phyloP scores from a whole-genome alignment of 1,139 yeast species.

The Barnettozyma hawaiiensis region DNA sequence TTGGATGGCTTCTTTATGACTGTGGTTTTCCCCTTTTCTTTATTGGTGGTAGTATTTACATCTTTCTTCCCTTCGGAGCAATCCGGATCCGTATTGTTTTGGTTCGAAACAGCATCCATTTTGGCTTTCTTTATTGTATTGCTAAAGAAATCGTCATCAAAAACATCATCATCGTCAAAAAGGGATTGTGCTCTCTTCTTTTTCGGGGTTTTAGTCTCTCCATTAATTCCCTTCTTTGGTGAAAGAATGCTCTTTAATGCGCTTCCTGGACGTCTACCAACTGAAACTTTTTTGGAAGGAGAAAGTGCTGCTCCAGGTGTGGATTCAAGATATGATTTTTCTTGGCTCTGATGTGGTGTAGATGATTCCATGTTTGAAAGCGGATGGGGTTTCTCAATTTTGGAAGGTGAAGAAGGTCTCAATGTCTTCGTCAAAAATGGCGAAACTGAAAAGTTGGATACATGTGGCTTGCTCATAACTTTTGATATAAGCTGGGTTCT shows the following conservation, averaged over 20 bases:
- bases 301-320: conserved; percentile 19
- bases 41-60: conserved; percentile 17
- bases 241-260: conserved; percentile 22
- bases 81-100: background rate
- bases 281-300: conserved; percentile 16
- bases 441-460: conserved; percentile 24
- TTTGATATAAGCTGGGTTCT: conserved; percentile 7
- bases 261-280: conserved; percentile 15
- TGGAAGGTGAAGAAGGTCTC: conserved; percentile 10
- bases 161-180: conserved; percentile 27
- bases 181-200: conserved; percentile 16
- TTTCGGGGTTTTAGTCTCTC: background rate
- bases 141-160: conserved; percentile 25
- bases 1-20: conserved; percentile 16
- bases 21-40: conserved; percentile 6
- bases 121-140: conserved; percentile 14
- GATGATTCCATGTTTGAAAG: conserved; percentile 7
- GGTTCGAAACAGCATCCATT: background rate
- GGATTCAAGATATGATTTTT: conserved; percentile 14
- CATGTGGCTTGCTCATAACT: conserved; percentile 14
- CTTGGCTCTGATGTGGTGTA: conserved; percentile 10
- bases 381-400: conserved; percentile 7
- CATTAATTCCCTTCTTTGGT: conserved; percentile 12
- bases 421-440: conserved; percentile 23
- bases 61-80: background rate